Evolutionary conservation across 2,329 filamentous ascomycete genomes (phyloP), one percentile per base, ranked within the genome.

Genomic region (Fonsecaea multimorphosa): DNA sequence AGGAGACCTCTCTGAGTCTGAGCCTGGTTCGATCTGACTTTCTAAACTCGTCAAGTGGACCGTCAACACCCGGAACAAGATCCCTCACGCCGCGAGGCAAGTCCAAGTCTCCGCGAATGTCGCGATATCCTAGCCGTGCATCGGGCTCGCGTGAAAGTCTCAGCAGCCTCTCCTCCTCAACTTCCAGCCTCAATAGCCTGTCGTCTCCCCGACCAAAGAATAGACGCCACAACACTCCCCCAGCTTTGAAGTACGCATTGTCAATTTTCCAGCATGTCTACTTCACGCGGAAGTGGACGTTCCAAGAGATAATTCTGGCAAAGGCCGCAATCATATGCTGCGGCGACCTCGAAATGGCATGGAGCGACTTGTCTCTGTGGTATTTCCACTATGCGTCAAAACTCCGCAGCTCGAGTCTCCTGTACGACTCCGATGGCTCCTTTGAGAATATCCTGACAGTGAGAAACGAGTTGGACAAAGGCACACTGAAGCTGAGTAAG

Each of bases 301-400:
- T 66, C 24, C 66, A 68, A 49, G 66, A 68, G 56, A 64, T 67
- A 19, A 46, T 68, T 32, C 54, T 68, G 11, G 63, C 66, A 2
- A 64, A 68, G 24, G 66, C 66, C 12, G 66, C 66, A 31, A 67
- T 67, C 27, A 63, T 68, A 46, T 67, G 63, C 63, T 68, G 64
- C 32, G 67, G 67, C 32, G 61, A 67, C 24, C 38, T 61, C 32
- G 63, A 68, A 60, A 68, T 68, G 66, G 63, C 66, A 27, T 68
- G 66, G 66, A 61, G 55, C 31, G 66, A 68, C 63, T 54, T 68
- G 2, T 66, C 63, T 8, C 16, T 61, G 24, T 68, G 66, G 63
- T 68, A 68, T 40, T 68, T 68, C 49, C 59, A 68, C 38, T 68
- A 68, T 58, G 66, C 63, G 8, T 65, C 66, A 4, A 68, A 68